Evolutionary conservation across 2,329 filamentous ascomycete genomes (phyloP).

Genomic region (Diaporthe citri): DNA sequence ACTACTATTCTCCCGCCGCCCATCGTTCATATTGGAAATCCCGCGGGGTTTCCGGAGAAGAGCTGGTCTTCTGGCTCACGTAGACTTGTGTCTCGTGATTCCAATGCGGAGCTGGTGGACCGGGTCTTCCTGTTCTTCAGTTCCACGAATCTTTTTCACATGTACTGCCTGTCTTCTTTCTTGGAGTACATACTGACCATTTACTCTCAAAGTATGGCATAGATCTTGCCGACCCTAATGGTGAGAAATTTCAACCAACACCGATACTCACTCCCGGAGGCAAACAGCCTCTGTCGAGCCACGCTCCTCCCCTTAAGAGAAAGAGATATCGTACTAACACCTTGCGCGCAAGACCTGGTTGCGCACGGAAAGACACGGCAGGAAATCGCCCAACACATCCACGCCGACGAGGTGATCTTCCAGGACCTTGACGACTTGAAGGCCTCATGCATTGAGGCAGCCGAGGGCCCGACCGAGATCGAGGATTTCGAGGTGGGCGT

Average conservation of each 20-base stretch:
- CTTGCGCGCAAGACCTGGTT: constrained; percentile 50
- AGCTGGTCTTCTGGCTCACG: neutral
- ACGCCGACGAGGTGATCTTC: constrained; percentile 67
- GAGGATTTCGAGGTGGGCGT: constrained; percentile 87
- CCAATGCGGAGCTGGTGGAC: neutral
- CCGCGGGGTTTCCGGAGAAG: neutral
- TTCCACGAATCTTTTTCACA: neutral
- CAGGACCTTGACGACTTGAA: constrained; percentile 80
- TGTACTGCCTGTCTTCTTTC: neutral
- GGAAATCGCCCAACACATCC: constrained; percentile 59
- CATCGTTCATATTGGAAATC: neutral
- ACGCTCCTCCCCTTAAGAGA: constrained; percentile 51
- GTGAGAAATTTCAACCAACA: neutral
- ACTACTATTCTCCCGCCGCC: neutral
- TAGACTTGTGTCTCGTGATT: neutral
- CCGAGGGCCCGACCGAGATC: constrained; percentile 73
- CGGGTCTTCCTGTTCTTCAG: neutral
- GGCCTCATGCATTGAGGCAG: constrained; percentile 70
- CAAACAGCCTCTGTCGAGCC: constrained; percentile 80
- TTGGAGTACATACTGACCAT: neutral
- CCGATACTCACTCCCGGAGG: neutral
- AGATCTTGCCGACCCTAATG: constrained; percentile 12
- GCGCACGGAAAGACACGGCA: constrained; percentile 55
- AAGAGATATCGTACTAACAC: neutral
- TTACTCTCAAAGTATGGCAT: neutral